Evolutionary conservation across 352 stramenopile species (phyloP).

Genomic region (Thraustochytrium sp.): DNA sequence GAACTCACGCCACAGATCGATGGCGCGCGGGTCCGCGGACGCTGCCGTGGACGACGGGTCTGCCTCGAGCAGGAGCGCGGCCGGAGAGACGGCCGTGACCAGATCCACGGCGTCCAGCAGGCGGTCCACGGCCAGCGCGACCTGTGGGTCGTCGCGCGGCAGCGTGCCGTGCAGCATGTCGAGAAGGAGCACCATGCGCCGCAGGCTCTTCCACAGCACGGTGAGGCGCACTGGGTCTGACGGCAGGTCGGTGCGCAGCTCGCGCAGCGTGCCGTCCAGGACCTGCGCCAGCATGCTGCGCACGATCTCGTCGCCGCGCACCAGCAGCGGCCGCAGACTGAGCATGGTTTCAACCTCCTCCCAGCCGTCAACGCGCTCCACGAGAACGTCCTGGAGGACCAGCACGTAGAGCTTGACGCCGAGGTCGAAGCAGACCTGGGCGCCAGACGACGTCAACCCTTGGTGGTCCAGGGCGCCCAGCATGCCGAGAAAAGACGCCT

Average conservation of each 20-base stretch:
- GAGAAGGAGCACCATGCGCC: background rate
- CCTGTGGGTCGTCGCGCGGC: background rate
- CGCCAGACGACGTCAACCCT: background rate
- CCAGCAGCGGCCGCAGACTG: slow-evolving; percentile 14
- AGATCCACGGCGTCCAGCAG: slow-evolving; percentile 1
- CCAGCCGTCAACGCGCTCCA: slow-evolving; percentile 13
- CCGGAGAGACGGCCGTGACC: background rate
- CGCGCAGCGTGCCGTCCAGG: background rate
- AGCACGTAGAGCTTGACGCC: slow-evolving; percentile 30
- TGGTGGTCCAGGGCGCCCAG: background rate
- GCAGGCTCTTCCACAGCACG: slow-evolving; percentile 24
- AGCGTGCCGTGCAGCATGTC: background rate
- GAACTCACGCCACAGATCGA: slow-evolving; percentile 1
- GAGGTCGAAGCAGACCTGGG: slow-evolving; percentile 32
- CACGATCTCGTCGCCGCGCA: background rate
- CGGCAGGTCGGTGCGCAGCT: background rate
- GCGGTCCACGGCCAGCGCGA: background rate
- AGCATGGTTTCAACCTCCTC: background rate
- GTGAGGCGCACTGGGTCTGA: background rate
- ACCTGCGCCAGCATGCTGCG: background rate
- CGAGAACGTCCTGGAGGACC: slow-evolving; percentile 2
- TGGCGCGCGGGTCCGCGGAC: background rate
- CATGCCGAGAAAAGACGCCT: slow-evolving; percentile 19
- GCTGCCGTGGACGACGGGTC: background rate
- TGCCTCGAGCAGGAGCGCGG: background rate